A percentile compares a stretch with the other conserved stretches of the same genome.
Evolutionary conservation across 345 rosid genomes (phyloP).

Genomic region (Linum trigynum): DNA sequence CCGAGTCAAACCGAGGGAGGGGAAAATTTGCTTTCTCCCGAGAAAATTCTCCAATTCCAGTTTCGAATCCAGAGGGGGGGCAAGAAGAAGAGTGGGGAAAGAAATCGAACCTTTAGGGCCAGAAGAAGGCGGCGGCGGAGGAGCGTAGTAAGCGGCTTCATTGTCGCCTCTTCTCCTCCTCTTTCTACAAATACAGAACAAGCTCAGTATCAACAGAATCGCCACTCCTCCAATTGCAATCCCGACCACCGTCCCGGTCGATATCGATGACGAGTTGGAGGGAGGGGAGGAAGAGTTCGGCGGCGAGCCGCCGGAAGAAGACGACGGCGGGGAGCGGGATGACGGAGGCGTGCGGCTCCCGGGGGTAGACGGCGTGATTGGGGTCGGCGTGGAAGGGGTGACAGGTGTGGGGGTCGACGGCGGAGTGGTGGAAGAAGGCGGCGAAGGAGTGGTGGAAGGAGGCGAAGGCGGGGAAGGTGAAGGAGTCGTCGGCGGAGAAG

Average conservation of each 20-base stretch:
- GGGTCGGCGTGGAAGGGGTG: slow-evolving; percentile 20
- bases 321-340: slow-evolving; percentile 24
- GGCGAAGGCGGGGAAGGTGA: background rate
- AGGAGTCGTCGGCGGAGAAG: slow-evolving; percentile 18
- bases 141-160: slow-evolving; percentile 33
- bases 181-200: slow-evolving; percentile 46
- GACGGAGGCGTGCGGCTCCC: slow-evolving; percentile 21
- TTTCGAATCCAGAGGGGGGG: background rate
- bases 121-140: slow-evolving; percentile 36
- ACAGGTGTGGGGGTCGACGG: slow-evolving; percentile 13
- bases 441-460: background rate
- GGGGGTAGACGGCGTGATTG: slow-evolving; percentile 16
- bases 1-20: background rate
- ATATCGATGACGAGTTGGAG: slow-evolving; percentile 16
- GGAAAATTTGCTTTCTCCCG: background rate
- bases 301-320: slow-evolving; percentile 15
- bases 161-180: slow-evolving; percentile 39
- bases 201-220: slow-evolving; percentile 27
- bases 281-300: slow-evolving; percentile 18
- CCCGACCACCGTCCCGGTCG: slow-evolving; percentile 59
- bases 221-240: slow-evolving; percentile 55
- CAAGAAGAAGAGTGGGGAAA: background rate
- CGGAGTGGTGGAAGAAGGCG: background rate
- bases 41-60: background rate
- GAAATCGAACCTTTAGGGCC: slow-evolving; percentile 40